Base-by-base conservation (phyloP, 495 filamentous ascomycete genomes). In the Aspergillus taichungensis region DNA sequence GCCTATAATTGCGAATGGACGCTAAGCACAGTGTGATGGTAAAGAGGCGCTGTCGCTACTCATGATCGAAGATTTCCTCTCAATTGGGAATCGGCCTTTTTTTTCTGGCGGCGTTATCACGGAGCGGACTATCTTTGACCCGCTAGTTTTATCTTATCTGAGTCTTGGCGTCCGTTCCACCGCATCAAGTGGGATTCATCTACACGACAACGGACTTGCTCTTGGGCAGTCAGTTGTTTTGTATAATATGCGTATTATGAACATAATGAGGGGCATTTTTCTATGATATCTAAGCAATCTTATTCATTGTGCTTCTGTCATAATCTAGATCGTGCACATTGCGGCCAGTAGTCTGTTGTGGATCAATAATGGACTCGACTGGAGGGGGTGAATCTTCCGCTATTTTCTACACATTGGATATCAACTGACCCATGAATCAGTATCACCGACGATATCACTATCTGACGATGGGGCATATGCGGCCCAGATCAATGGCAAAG, bases 381-480 rank as follows among this genome's bases (percentile, higher is more conserved):
- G 57, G 56, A 37, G 61, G 56, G 47, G 56, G 66, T 66, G 45
- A 54, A 45, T 57, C 33, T 31, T 11, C 33, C 14, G 0, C 24
- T 34, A 10, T n/a, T 9, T 32, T 24, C n/a, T 40, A 12, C 8
- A 13, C 3, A 7, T 3, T 30, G 37, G 8, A 27, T 8, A 37
- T 2, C 6, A 34, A 13, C 24, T 28, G 12, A 40, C 59, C 33
- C 56, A 36, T 13, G 12, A 6, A 9, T 30, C 0, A 68, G 67
- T 34, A 9, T 52, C 52, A 1, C 18, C 61, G 34, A 44, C 53
- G 5, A 42, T 67, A 1, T 45, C 47, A 1, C 18, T 67, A 0
- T 62, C 67, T 30, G 62, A 68, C 30, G 65, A 68, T 46, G 67
- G 67, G 1, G 40, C 59, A 12, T 65, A 61, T 49, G 62, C 57